These are phyloP conservation scores for Golubevia sp. DNA, from an alignment of 1,284 basidiomycete genomes.

Conservation along the genomic window DNA sequence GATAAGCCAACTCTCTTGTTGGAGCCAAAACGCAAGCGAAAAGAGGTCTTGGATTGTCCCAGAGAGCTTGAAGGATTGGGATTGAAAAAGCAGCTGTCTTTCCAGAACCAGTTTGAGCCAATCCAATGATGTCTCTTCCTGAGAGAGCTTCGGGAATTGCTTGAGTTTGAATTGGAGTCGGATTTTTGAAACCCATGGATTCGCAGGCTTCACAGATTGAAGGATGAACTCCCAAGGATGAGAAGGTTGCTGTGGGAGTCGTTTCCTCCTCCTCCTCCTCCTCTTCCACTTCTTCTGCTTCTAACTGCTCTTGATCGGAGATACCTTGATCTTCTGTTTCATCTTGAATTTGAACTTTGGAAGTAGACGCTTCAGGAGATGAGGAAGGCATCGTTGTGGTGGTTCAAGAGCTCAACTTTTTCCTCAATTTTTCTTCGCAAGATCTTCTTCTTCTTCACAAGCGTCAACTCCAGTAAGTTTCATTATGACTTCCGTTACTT, in stretches of 20 bases:
- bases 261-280: conserved; percentile 12
- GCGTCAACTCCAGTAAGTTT: too few species aligned
- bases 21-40: conserved; percentile 94
- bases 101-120: conserved; percentile 95
- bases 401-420: too few species aligned
- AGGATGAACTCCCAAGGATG: conserved; percentile 79
- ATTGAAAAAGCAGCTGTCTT: conserved; percentile 98
- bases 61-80: conserved; percentile 93
- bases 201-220: conserved; percentile 85
- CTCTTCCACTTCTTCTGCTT: too few species aligned
- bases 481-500: too few species aligned
- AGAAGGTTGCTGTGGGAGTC: conserved; percentile 62
- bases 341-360: too few species aligned
- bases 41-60: conserved; percentile 91
- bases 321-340: too few species aligned
- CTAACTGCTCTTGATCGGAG: too few species aligned
- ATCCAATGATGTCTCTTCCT: conserved; percentile 93
- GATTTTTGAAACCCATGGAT: conserved; percentile 80
- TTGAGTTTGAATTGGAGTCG: conserved; percentile 89
- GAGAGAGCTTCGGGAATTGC: conserved; percentile 87
- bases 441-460: too few species aligned
- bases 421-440: too few species aligned
- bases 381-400: too few species aligned
- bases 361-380: too few species aligned
- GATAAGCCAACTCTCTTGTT: conserved; percentile 95